Evolutionary conservation across 2,329 filamentous ascomycete species (phyloP), one percentile per base, ranked within the genome.

Genomic region (Aspergillus bombycis): DNA sequence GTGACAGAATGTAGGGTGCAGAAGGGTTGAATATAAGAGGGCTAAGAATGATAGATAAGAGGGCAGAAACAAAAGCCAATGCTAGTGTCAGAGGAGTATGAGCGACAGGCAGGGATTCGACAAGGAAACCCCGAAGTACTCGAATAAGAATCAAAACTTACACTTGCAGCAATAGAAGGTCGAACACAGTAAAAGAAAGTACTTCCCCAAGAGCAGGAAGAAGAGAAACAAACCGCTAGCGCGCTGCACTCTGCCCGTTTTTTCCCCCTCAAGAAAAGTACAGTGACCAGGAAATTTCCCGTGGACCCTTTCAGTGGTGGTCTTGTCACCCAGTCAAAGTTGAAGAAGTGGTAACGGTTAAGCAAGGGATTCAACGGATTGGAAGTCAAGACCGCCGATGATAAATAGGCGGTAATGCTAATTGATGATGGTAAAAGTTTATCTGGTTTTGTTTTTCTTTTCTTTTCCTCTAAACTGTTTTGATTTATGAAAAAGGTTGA

Each of bases 191-290:
- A 55, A 52, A 48, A 55, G 28, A 54, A 57, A 57, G 45, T 58
- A 58, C 58, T 46, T 46, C 43, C 54, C 28, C 58, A 64, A 48
- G 45, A 61, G 45, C 36, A 52, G 56, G 46, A 59, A 60, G 60
- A 62, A 62, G 57, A 65, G 66, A 68, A 68, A 66, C 62, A 67
- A 64, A 67, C 56, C 57, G 63, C 68, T 70, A 70, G 68, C 64
- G 68, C 56, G 64, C 63, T 69, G 68, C 68, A 70, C 48, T 62
- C 60, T 68, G 67, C 68, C 68, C 68, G 68, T 70, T 70, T 63
- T 70, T 60, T 28, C 43, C 45, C 58, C 52, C 21, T 58, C 46
- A 54, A 58, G 56, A 57, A 60, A 59, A 56, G 53, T 45, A 59
- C 57, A 54, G 50, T 34, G 14, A 53, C 50, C 58, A 53, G 61